Percentiles rank a stretch among this genome's conserved stretches.
phyloP scores from a whole-genome alignment of 1,284 basidiomycete species.

The Rhodotorula sp. region DNA sequence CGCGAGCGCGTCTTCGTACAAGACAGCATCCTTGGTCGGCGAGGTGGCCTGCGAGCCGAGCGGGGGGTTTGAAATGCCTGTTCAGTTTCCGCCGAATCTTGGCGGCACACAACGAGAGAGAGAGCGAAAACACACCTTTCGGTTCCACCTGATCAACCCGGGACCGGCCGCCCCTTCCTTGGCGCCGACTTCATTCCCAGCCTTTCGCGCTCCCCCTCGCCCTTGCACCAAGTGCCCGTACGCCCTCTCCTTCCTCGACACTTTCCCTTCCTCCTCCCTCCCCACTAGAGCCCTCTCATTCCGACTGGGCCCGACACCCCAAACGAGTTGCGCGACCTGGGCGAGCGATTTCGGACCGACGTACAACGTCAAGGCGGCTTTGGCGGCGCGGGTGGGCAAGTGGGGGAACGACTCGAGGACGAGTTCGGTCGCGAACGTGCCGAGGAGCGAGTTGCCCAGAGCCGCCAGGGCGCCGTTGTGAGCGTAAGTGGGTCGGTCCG shows the following conservation, averaged over 20 bases:
- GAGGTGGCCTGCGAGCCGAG: slow-evolving; percentile 27
- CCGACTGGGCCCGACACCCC: slow-evolving; percentile 43
- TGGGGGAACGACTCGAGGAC: slow-evolving; percentile 81
- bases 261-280: slow-evolving; percentile 51
- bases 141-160: slow-evolving; percentile 50
- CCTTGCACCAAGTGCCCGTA: slow-evolving; percentile 40
- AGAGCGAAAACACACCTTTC: too few species aligned
- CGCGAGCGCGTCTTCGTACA: slow-evolving; percentile 50
- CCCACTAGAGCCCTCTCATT: slow-evolving; percentile 59
- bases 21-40: slow-evolving; percentile 37
- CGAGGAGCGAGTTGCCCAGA: slow-evolving; percentile 85
- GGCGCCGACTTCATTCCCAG: slow-evolving; percentile 20
- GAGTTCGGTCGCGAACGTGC: slow-evolving; percentile 84
- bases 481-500: slow-evolving; percentile 49
- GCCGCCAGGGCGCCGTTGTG: slow-evolving; percentile 77
- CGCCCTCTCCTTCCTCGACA: slow-evolving; percentile 53
- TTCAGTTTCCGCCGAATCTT: too few species aligned
- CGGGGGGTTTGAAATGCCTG: too few species aligned
- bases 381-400: slow-evolving; percentile 81
- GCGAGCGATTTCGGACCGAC: slow-evolving; percentile 82
- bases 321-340: slow-evolving; percentile 63
- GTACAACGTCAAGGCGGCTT: slow-evolving; percentile 84
- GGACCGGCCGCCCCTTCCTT: slow-evolving; percentile 39
- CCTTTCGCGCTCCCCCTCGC: slow-evolving; percentile 26
- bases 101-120: too few species aligned